phyloP scores from a whole-genome alignment of 257 asterid species.

The Penstemon barbatus region DNA sequence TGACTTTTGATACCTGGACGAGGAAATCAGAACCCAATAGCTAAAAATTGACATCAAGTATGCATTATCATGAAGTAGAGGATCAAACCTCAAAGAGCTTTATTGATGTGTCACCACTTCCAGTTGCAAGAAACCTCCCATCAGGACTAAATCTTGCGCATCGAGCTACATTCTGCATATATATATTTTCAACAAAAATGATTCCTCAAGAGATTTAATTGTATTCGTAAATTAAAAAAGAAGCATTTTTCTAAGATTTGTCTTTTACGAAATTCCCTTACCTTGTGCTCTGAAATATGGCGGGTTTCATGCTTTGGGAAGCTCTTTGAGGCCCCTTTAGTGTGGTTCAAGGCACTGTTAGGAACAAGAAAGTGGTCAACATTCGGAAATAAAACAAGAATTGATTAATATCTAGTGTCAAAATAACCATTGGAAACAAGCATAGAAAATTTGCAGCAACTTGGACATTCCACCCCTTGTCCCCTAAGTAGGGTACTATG shows the following conservation, averaged over 20 bases:
- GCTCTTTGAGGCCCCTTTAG: constrained; percentile 65
- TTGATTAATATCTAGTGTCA: constrained; percentile 3
- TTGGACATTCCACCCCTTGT: no score
- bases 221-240: constrained; percentile 14
- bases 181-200: constrained; percentile 17
- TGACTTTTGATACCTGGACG: constrained; percentile 59
- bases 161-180: constrained; percentile 63
- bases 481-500: no score
- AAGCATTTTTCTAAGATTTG: constrained; percentile 22
- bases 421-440: not conserved
- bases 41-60: constrained; percentile 22
- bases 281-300: constrained; percentile 89
- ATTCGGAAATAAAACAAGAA: constrained; percentile 9
- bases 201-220: constrained; percentile 23
- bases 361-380: constrained; percentile 15
- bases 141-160: constrained; percentile 91
- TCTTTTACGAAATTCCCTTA: constrained; percentile 30
- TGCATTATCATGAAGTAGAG: constrained; percentile 10
- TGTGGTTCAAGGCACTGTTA: constrained; percentile 54
- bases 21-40: constrained; percentile 21
- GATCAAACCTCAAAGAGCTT: constrained; percentile 70
- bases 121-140: constrained; percentile 88
- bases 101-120: constrained; percentile 82
- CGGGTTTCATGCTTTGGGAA: constrained; percentile 76
- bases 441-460: no score